Conservation (phyloP, 306 rosid species). For the Citrullus amarus region DNA sequence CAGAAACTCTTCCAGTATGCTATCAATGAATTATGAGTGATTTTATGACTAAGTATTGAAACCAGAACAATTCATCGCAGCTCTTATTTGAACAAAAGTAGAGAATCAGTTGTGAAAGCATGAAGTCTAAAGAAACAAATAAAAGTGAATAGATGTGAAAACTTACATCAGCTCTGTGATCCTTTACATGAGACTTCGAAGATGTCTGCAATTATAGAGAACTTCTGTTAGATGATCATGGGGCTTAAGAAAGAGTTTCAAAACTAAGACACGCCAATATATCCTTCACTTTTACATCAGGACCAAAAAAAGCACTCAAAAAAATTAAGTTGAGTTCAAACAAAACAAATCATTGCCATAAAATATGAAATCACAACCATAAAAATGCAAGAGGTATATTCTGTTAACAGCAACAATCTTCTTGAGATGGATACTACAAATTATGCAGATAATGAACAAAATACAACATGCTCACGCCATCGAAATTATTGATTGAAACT, state of each 20-base stretch:
- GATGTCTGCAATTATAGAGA: slow-evolving; percentile 33
- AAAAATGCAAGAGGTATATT: background rate
- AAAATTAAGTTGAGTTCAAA: background rate
- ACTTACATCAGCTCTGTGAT: slow-evolving; percentile 70
- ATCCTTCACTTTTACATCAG: background rate
- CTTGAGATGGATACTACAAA: background rate
- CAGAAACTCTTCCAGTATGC: too few relatives aligned
- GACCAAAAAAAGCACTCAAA: background rate
- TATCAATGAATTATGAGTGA: too few relatives aligned
- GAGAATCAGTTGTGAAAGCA: background rate
- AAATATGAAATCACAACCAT: background rate
- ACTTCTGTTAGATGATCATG: background rate
- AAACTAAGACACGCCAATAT: background rate
- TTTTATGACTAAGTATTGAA: background rate
- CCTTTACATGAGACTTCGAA: slow-evolving; percentile 22
- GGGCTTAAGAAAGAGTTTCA: background rate
- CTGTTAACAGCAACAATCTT: background rate
- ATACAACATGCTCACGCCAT: background rate
- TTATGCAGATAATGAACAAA: background rate
- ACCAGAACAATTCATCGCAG: background rate
- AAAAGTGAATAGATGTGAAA: background rate
- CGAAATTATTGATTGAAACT: background rate
- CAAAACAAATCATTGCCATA: background rate
- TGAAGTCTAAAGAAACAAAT: background rate
- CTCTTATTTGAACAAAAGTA: background rate